Percentiles rank a stretch among this genome's conserved stretches.
These are phyloP conservation scores for Hortaea werneckii DNA, from an alignment of 2,329 filamentous ascomycete species.

Conservation along the genomic window DNA sequence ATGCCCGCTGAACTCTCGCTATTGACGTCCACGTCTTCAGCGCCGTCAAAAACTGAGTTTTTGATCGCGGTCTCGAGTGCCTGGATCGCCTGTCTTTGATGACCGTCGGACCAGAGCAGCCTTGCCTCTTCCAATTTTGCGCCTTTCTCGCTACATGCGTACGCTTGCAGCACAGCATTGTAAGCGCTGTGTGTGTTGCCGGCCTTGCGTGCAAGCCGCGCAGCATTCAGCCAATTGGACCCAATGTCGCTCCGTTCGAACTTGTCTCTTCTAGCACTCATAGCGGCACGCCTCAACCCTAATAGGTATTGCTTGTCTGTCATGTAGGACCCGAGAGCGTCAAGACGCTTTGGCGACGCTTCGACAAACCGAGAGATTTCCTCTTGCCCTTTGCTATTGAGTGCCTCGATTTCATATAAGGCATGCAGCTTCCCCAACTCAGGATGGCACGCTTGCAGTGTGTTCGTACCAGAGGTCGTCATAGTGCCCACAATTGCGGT, in stretches of 20 bases:
- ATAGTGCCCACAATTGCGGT: slow-evolving; percentile 63
- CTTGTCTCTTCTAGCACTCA: slow-evolving; percentile 35
- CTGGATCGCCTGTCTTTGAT: slow-evolving; percentile 91
- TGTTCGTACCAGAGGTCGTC: slow-evolving; percentile 66
- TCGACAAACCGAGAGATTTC: slow-evolving; percentile 6
- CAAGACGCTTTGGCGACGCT: slow-evolving; percentile 54
- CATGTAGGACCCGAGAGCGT: slow-evolving; percentile 77
- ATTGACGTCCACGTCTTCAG: slow-evolving; percentile 19
- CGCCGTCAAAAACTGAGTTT: slow-evolving; percentile 60
- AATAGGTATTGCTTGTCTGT: slow-evolving; percentile 90
- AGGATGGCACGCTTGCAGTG: slow-evolving; percentile 74
- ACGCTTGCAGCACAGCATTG: slow-evolving; percentile 84
- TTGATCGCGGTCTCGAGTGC: slow-evolving; percentile 78
- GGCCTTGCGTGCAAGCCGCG: slow-evolving; percentile 75
- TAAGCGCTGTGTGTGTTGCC: slow-evolving; percentile 80
- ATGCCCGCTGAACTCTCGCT: slow-evolving; percentile 29
- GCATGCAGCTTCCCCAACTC: slow-evolving; percentile 79
- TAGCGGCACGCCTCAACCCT: slow-evolving; percentile 72
- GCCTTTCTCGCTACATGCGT: slow-evolving; percentile 67
- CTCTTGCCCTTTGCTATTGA: slow-evolving; percentile 39
- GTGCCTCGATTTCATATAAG: slow-evolving; percentile 77
- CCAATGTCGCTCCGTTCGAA: slow-evolving; percentile 62
- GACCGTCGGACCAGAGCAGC: slow-evolving; percentile 83
- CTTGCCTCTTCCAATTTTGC: slow-evolving; percentile 92
- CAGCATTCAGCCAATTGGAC: slow-evolving; percentile 73